Conservation (phyloP, 257 asterid species). For the Cruciata laevipes region DNA sequence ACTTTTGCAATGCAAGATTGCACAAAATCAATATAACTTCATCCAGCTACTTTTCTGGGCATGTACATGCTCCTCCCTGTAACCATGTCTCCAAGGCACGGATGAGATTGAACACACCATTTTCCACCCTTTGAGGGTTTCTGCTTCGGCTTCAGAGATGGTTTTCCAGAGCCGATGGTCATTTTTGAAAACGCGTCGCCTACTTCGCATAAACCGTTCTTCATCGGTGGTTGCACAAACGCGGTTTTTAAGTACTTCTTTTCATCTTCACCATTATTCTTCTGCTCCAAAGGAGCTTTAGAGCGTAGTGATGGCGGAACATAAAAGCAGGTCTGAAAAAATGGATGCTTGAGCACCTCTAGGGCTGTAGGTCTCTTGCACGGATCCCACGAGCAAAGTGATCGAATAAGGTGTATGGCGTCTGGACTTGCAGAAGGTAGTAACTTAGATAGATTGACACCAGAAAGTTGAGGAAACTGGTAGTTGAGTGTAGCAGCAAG, state of each 20-base stretch:
- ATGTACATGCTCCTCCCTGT: too few species aligned
- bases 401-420: slow-evolving; percentile 59
- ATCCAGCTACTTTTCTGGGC: too few species aligned
- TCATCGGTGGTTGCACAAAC: slow-evolving; percentile 20
- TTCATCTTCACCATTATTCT: slow-evolving; percentile 53
- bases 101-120: too few species aligned
- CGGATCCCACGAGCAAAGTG: slow-evolving; percentile 95
- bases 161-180: too few species aligned
- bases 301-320: slow-evolving; percentile 76
- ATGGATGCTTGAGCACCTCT: slow-evolving; percentile 88
- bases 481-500: slow-evolving; percentile 75
- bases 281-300: slow-evolving; percentile 18
- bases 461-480: slow-evolving; percentile 56
- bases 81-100: too few species aligned
- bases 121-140: slow-evolving; percentile 64
- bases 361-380: slow-evolving; percentile 76
- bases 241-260: background rate
- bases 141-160: slow-evolving; percentile 32
- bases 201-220: slow-evolving; percentile 42
- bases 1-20: too few species aligned
- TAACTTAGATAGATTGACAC: slow-evolving; percentile 41
- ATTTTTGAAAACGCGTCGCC: too few species aligned
- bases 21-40: too few species aligned
- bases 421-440: slow-evolving; percentile 72
- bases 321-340: slow-evolving; percentile 76